phyloP scores from a whole-genome alignment of 2,329 filamentous ascomycete species.

The Nigrospora osmanthi region DNA sequence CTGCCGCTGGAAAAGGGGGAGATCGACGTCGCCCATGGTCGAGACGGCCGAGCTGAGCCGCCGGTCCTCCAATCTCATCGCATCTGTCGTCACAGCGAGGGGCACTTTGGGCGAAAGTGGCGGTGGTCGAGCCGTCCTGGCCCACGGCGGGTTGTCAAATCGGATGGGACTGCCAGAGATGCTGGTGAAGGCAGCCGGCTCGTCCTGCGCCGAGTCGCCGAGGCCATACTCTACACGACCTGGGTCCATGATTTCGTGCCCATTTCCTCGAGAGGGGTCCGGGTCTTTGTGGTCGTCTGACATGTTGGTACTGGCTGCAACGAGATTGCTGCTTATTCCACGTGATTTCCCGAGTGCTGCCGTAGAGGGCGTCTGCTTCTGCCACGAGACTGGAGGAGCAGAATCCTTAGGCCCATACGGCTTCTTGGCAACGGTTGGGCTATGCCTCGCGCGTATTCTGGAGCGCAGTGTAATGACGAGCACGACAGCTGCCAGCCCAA shows the following conservation, averaged over 20 bases:
- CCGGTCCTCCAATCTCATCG: slow-evolving; percentile 35
- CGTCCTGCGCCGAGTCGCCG: slow-evolving; percentile 7
- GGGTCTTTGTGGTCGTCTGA: slow-evolving; percentile 12
- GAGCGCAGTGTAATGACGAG: slow-evolving; percentile 12
- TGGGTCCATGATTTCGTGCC: slow-evolving; percentile 4
- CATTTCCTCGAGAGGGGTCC: slow-evolving; percentile 6
- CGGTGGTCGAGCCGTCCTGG: slow-evolving; percentile 28
- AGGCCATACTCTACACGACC: slow-evolving; percentile 1
- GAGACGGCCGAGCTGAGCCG: slow-evolving; percentile 23
- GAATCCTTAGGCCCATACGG: slow-evolving; percentile 1
- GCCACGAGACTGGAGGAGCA: not conserved
- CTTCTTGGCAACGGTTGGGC: slow-evolving; percentile 10
- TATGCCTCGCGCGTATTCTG: slow-evolving; percentile 7
- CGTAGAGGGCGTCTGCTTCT: slow-evolving; percentile 6
- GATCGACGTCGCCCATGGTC: slow-evolving; percentile 24
- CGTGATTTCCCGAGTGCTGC: slow-evolving; percentile 18
- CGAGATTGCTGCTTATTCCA: slow-evolving; percentile 15
- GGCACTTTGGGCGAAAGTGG: slow-evolving; percentile 42
- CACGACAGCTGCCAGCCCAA: slow-evolving; percentile 11
- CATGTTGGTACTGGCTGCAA: slow-evolving; percentile 12
- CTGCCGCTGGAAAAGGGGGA: slow-evolving; percentile 38
- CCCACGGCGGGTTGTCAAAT: slow-evolving; percentile 17
- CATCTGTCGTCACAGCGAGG: slow-evolving; percentile 31
- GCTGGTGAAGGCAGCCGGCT: slow-evolving; percentile 3
- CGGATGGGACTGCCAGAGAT: slow-evolving; percentile 6